A percentile compares a stretch with the other conserved stretches of the same genome.
phyloP scores from a whole-genome alignment of 768 basidiomycete genomes.

The Lepiota venenata region DNA sequence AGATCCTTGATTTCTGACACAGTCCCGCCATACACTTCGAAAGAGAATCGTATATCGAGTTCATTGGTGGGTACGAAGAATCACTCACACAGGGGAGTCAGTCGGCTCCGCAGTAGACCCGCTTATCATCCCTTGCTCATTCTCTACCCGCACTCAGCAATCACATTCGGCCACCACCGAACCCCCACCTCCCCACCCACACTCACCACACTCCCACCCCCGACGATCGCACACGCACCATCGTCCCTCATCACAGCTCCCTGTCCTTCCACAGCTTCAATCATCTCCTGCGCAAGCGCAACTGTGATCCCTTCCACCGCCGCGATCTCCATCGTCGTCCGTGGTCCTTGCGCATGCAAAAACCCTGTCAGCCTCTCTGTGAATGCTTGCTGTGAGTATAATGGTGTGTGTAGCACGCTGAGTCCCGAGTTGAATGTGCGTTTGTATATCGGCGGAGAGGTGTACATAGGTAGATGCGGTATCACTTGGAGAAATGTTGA shows the following conservation, averaged over 20 bases:
- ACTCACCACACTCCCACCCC: not conserved
- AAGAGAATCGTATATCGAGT: slow-evolving; percentile 66
- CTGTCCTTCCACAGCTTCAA: slow-evolving; percentile 60
- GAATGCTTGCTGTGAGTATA: slow-evolving; percentile 58
- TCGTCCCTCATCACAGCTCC: slow-evolving; percentile 5
- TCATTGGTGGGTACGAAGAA: slow-evolving; percentile 69
- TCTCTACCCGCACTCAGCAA: slow-evolving; percentile 8
- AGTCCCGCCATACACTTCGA: slow-evolving; percentile 72
- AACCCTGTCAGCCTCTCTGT: slow-evolving; percentile 56
- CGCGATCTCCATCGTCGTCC: slow-evolving; percentile 62
- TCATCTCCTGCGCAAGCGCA: slow-evolving; percentile 74
- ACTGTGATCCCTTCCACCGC: slow-evolving; percentile 67
- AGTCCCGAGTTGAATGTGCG: slow-evolving; percentile 47
- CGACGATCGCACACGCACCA: slow-evolving; percentile 8
- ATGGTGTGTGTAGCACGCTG: slow-evolving; percentile 58
- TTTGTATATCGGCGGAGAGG: slow-evolving; percentile 60
- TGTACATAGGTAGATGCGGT: slow-evolving; percentile 46
- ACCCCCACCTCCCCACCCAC: not conserved
- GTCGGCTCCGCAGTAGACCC: slow-evolving; percentile 11
- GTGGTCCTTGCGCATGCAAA: slow-evolving; percentile 46
- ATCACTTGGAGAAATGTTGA: slow-evolving; percentile 67
- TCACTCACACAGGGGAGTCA: slow-evolving; percentile 51
- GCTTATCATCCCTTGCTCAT: slow-evolving; percentile 22
- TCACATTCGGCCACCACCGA: slow-evolving; percentile 66
- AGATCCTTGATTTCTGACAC: not conserved